Conservation (phyloP, 768 basidiomycete genomes). For the Xanthoconium stramineum region DNA sequence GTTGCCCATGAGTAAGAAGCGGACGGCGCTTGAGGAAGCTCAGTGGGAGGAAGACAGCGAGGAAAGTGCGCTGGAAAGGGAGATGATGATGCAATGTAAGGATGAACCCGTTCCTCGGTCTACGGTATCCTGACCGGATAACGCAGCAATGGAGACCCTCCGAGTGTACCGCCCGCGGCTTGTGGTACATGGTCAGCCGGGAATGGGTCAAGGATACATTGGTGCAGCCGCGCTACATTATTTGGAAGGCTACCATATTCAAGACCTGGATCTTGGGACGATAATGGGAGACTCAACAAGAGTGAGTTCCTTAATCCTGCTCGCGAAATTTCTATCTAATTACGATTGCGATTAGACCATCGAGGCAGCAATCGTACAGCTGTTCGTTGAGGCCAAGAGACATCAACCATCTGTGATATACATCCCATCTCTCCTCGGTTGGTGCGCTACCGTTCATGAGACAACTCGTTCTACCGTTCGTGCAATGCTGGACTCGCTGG, state of each 20-base stretch:
- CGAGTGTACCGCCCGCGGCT: conserved; percentile 89
- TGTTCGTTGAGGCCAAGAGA: conserved; percentile 95
- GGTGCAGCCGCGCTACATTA: conserved; percentile 91
- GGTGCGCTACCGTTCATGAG: conserved; percentile 84
- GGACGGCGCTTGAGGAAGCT: conserved; percentile 89
- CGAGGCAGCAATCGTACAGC: conserved; percentile 91
- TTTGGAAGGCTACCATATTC: conserved; percentile 93
- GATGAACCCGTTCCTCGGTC: conserved; percentile 1
- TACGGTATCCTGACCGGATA: conserved; percentile 1
- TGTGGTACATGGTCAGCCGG: conserved; percentile 71
- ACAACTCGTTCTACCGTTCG: conserved; percentile 81
- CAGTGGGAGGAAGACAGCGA: conserved; percentile 83
- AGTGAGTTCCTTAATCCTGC: conserved; percentile 44
- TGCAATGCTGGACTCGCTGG: conserved; percentile 86
- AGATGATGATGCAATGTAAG: conserved; percentile 84
- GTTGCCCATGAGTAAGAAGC: conserved; percentile 77
- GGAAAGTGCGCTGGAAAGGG: conserved; percentile 83
- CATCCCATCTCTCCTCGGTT: conserved; percentile 83
- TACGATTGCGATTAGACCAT: conserved; percentile 51
- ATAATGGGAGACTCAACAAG: conserved; percentile 86
- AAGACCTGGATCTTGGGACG: conserved; percentile 87
- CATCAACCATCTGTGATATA: conserved; percentile 96
- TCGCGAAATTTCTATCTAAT: neutral
- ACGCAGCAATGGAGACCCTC: conserved; percentile 83
- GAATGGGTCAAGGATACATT: conserved; percentile 90